Conservation (phyloP, 805 yeast species). For the Lipomyces yamanashiensis region DNA sequence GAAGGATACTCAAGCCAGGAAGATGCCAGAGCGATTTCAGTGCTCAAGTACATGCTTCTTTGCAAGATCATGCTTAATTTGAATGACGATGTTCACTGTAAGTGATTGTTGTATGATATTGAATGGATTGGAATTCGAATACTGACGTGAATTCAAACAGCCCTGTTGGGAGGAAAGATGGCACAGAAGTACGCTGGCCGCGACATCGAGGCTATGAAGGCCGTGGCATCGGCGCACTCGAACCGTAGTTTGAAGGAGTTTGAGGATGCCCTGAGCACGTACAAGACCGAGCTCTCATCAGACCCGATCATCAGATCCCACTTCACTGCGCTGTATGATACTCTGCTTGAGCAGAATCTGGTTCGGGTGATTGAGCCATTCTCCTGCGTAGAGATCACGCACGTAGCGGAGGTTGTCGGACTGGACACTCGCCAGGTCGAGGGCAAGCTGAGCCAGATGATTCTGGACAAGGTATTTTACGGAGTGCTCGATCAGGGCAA, state of each 20-base stretch:
- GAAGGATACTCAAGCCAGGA: conserved; percentile 82
- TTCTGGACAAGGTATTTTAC: conserved; percentile 88
- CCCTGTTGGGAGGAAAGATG: conserved; percentile 71
- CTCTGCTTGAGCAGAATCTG: conserved; percentile 87
- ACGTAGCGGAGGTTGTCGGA: conserved; percentile 85
- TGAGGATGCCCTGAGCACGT: conserved; percentile 76
- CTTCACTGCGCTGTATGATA: conserved; percentile 89
- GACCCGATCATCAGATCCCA: conserved; percentile 91
- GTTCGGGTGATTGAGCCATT: conserved; percentile 95
- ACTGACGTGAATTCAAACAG: conserved; percentile 9
- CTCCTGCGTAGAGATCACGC: conserved; percentile 91
- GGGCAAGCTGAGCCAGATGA: conserved; percentile 94
- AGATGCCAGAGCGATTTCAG: conserved; percentile 62
- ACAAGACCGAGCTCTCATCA: conserved; percentile 70
- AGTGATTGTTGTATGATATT: not conserved
- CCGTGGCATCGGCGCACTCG: conserved; percentile 86
- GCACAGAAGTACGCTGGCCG: conserved; percentile 75
- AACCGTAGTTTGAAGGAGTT: conserved; percentile 90
- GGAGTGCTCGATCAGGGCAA: conserved; percentile 98
- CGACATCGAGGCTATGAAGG: conserved; percentile 94
- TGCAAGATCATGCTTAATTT: conserved; percentile 91
- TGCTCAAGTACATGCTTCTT: conserved; percentile 87
- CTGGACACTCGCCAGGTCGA: conserved; percentile 87
- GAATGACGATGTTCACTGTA: conserved; percentile 78
- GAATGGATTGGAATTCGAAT: not conserved